phyloP scores from a whole-genome alignment of 164 flowering plant genomes.

The Euptelea pleiosperma region DNA sequence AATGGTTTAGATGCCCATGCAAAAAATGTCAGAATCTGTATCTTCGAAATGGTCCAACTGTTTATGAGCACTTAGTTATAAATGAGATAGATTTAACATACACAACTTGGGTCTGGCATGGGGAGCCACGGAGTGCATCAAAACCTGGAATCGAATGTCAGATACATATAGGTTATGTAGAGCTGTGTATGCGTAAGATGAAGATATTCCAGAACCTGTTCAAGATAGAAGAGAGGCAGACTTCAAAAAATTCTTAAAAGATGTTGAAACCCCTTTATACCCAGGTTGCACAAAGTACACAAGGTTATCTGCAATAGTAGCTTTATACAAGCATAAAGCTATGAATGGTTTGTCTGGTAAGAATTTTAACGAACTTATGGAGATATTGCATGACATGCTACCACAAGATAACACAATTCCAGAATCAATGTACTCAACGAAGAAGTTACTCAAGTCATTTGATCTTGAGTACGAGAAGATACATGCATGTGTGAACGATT shows the following conservation, averaged over 20 bases:
- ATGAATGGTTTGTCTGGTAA: not conserved
- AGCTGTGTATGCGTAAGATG: not conserved
- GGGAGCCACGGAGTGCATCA: too few species aligned
- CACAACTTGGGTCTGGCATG: too few species aligned
- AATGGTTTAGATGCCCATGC: too few species aligned
- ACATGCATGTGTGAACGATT: not conserved
- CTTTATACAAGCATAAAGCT: constrained; percentile 1
- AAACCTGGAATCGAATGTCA: too few species aligned
- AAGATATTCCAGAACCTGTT: not conserved
- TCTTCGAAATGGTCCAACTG: too few species aligned
- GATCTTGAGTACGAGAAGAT: too few species aligned
- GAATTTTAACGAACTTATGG: not conserved
- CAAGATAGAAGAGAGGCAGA: not conserved
- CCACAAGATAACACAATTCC: not conserved
- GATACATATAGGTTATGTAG: too few species aligned
- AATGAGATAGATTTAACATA: too few species aligned
- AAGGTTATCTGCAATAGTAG: not conserved
- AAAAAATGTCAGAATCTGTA: too few species aligned
- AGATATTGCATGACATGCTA: constrained; percentile 3
- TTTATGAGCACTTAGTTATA: too few species aligned
- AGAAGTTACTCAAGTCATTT: not conserved
- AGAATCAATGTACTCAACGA: not conserved
- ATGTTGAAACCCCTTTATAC: not conserved
- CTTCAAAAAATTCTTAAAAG: not conserved
- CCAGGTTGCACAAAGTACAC: not conserved